Conservation (phyloP, 2,329 filamentous ascomycete genomes). For the Cladosporium sp. region DNA sequence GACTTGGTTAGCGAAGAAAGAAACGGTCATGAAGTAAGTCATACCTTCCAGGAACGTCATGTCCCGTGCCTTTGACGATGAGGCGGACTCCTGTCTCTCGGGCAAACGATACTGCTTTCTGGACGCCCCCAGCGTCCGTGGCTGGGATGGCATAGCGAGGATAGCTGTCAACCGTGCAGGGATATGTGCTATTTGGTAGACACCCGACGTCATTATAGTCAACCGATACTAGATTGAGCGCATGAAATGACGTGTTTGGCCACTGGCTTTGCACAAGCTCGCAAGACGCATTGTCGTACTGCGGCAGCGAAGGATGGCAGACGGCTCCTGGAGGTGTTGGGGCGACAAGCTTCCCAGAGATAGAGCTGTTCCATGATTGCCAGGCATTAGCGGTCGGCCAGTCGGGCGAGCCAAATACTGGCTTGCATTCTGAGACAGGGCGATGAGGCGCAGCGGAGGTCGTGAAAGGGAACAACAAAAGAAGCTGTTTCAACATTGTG, state of each 20-base stretch:
- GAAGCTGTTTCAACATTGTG: background rate
- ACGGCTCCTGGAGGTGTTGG: constrained; percentile 1
- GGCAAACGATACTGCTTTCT: constrained; percentile 14
- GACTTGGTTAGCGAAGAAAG: background rate
- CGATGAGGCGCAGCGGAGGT: too few relatives aligned
- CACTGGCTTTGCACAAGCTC: constrained; percentile 4
- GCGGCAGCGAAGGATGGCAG: background rate
- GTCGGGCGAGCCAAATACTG: constrained; percentile 5
- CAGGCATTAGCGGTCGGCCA: constrained; percentile 51
- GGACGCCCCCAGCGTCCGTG: constrained; percentile 3
- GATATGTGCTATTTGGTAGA: constrained; percentile 4
- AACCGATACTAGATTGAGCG: constrained; percentile 2
- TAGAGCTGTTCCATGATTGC: constrained; percentile 48
- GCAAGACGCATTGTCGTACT: constrained; percentile 14
- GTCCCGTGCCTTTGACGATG: constrained; percentile 17
- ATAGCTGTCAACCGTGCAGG: constrained; percentile 12
- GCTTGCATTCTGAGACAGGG: constrained; percentile 1
- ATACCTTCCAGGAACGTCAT: constrained; percentile 19
- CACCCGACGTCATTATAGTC: constrained; percentile 18
- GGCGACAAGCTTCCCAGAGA: constrained; percentile 49
- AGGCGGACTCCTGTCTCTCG: constrained; percentile 12
- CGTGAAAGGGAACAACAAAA: background rate
- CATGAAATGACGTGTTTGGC: constrained; percentile 14
- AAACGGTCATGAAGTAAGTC: background rate
- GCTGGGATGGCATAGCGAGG: constrained; percentile 14